phyloP scores from a whole-genome alignment of 1,284 basidiomycete species.

The Ceratobasidium papillatum region DNA sequence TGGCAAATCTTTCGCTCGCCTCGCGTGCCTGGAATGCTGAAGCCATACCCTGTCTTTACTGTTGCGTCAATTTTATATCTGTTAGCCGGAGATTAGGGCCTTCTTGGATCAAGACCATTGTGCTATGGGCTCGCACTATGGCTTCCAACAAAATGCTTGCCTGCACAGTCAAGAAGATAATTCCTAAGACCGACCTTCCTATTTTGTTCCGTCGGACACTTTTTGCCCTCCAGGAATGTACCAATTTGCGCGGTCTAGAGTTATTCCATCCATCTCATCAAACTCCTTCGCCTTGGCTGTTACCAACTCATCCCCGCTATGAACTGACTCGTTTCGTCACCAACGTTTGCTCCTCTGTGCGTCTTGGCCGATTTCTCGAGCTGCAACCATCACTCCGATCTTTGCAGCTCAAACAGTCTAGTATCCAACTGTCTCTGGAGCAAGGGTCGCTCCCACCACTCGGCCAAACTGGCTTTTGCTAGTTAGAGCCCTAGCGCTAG shows the following conservation, averaged over 20 bases:
- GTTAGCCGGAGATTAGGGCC: neutral
- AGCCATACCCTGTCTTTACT: constrained; percentile 1
- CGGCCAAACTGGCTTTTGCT: neutral
- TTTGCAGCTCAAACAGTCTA: neutral
- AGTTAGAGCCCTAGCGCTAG: neutral
- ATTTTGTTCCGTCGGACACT: constrained; percentile 16
- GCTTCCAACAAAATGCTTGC: neutral
- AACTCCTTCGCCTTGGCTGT: neutral
- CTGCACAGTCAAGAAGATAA: neutral
- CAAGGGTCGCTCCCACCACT: neutral
- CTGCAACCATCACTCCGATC: constrained; percentile 20
- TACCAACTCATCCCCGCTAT: neutral
- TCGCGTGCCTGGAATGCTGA: constrained; percentile 4
- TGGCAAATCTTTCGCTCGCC: neutral
- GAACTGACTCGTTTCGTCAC: neutral
- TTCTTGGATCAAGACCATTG: neutral
- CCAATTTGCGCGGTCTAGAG: constrained; percentile 15
- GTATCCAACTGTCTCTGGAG: neutral
- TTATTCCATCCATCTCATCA: constrained; percentile 4
- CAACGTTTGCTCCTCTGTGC: neutral
- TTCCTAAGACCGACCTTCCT: constrained; percentile 10
- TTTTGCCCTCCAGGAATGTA: neutral
- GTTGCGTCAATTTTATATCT: neutral
- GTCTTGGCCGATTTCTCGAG: constrained; percentile 11
- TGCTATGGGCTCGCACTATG: constrained; percentile 19